These are phyloP conservation scores for Buxus sempervirens DNA, from an alignment of 164 flowering plant genomes.

Conservation along the genomic window DNA sequence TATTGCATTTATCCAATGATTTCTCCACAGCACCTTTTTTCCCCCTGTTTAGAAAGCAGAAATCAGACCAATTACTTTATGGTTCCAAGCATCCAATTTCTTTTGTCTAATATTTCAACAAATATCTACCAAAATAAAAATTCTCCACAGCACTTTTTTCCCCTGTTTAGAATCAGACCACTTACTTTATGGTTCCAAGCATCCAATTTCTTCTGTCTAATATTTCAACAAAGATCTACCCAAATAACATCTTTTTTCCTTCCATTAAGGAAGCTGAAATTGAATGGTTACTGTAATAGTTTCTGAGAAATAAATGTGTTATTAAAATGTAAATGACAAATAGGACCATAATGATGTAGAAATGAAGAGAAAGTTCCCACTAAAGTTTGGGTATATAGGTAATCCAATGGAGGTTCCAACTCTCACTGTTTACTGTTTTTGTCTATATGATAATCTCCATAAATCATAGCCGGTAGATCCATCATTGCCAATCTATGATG, in stretches of 20 bases:
- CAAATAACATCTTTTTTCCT: no score
- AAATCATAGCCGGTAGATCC: not conserved
- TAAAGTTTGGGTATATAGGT: not conserved
- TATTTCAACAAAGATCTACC: no score
- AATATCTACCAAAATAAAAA: no score
- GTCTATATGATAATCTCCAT: not conserved
- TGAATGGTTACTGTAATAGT: no score
- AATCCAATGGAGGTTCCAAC: not conserved
- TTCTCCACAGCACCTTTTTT: not conserved
- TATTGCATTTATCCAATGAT: not conserved
- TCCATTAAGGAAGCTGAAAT: no score
- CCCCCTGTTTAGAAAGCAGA: not conserved
- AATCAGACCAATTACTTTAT: not conserved
- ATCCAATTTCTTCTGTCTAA: no score
- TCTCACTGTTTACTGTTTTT: not conserved
- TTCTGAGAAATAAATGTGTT: not conserved
- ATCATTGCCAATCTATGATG: not conserved
- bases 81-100: no score
- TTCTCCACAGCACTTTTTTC: not conserved
- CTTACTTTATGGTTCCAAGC: not conserved
- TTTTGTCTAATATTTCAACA: no score
- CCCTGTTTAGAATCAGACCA: not conserved
- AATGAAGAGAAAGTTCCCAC: not conserved
- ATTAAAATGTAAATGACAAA: not conserved
- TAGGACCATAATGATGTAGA: not conserved